Evolutionary conservation across 2,329 filamentous ascomycete genomes (phyloP).

Genomic region (Fusarium odoratissimum): DNA sequence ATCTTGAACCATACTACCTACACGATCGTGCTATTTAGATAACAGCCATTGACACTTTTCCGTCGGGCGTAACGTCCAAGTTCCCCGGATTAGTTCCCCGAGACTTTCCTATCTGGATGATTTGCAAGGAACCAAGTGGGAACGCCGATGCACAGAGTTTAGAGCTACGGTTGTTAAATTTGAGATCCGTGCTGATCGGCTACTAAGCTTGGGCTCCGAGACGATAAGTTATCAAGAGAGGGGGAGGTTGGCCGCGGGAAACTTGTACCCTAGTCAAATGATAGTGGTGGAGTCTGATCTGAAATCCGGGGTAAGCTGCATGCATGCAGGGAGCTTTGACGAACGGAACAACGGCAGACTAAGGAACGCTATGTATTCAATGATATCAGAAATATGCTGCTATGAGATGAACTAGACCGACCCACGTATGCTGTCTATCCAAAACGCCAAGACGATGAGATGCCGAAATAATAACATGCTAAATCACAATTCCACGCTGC

Average conservation of each 20-base stretch:
- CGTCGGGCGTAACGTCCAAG: neutral
- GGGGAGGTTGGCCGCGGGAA: slow-evolving; percentile 35
- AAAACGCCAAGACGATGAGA: slow-evolving; percentile 30
- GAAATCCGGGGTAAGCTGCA: slow-evolving; percentile 34
- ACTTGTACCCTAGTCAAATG: slow-evolving; percentile 1
- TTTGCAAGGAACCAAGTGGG: slow-evolving; percentile 1
- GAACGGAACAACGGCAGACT: neutral
- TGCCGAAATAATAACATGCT: slow-evolving; percentile 12
- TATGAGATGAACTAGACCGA: neutral
- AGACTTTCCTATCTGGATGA: slow-evolving; percentile 26
- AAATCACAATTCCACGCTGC: slow-evolving; percentile 77
- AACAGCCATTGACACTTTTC: slow-evolving; percentile 1
- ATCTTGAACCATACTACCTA: neutral
- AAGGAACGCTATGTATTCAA: neutral
- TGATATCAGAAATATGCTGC: slow-evolving; percentile 7
- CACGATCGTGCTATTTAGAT: slow-evolving; percentile 24
- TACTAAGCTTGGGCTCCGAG: slow-evolving; percentile 26
- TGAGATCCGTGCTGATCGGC: slow-evolving; percentile 29
- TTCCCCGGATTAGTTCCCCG: slow-evolving; percentile 28
- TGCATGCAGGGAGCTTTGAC: slow-evolving; percentile 24
- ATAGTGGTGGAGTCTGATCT: neutral
- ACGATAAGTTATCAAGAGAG: slow-evolving; percentile 24
- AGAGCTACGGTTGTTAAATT: slow-evolving; percentile 35
- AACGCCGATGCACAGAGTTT: slow-evolving; percentile 8
- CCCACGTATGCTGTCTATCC: slow-evolving; percentile 30